Base-by-base conservation (phyloP, 169 alveolate genomes). In the Eimeria praecox region DNA sequence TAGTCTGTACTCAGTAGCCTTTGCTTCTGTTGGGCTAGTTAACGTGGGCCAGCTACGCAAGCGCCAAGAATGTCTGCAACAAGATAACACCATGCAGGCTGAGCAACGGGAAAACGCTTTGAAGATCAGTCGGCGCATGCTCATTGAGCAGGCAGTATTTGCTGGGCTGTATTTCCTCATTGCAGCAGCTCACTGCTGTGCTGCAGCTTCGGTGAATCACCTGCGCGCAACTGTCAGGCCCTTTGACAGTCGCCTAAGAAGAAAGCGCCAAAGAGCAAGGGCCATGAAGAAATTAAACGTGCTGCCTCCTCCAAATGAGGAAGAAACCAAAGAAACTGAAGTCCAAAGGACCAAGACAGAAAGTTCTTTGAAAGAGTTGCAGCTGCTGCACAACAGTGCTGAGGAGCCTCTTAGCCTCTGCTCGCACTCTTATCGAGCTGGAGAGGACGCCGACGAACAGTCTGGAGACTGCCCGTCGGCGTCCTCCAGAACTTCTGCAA, bases 181-280 rank as follows among this genome's bases (percentile, higher is more conserved):
- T 62, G 93, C 93, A 40, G 93, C 83, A 5, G 78, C 93, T 1
- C 93, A 87, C 66, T 87, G 93, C 93, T 87, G 82, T 40, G 93
- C 93, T 38, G 93, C 93, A 56, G 93, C 82, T 30, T 56, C 93
- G 62, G 93, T 33, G 35, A 87, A 87, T 33, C 93, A 87, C 42
- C 82, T 87, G 62, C 93, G 93, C 3, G 93, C 83, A 40, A 33
- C 83, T 22, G 93, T 87, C 40, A 27, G 71, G 83, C 93, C 93
- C 1, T 87, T 87, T 40, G 93, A 87, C 62, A 87, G 93, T 30
- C 93, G 93, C 42, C 71, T 87, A 24, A 42, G 93, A 35, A 56
- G 93, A 42, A 87, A 87, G 14, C 78, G 93, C 2, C 93, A 87
- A 46, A 62, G 93, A 49, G 93, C 93, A 33, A 30, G 82, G 10